Evolutionary conservation across 1,284 basidiomycete genomes (phyloP), one percentile per base, ranked within the genome.

Genomic region (Austroboletus sp.): DNA sequence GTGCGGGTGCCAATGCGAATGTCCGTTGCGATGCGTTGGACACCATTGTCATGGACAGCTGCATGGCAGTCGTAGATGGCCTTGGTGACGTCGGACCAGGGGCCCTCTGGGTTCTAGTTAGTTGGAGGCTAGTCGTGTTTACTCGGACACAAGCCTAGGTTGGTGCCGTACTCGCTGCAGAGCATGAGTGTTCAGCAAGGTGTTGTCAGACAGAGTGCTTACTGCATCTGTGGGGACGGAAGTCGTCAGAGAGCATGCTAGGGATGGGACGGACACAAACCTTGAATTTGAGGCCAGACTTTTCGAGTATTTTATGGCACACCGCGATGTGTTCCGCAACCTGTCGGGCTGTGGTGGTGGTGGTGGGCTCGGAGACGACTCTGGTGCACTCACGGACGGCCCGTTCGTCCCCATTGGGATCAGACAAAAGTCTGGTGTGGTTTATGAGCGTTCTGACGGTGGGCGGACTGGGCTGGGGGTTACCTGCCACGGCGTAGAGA

Each of bases 1-100:
- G 76, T 75, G 35, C 92, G 79, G 0, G 92, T 96, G 35, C 92
- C 92, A 47, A 96, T 93, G 25, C 92, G 84, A 49, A 96, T 87
- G 66, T 96, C 92, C 6, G 91, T 92, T 19, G 88, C 82, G 33
- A 87, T 73, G 37, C 87, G 78, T 16, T 78, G 78, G 1, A 79
- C 79, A 27, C 86, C 87, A 59, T 76, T 75, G 1, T 77, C 79
- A 58, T 95, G 92, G 0, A 95, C 86, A 0, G 91, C 92, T 16
- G 76, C 76, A 61, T 96, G 92, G 59, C 91, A 94, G 48, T 86
- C 87, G 50, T 90, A 84, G 47, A 91, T 90, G 1, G 83, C 85
- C 55, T 85, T 71, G 44, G 73, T 77, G 45, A 96, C 92, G 46
- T 80, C 72, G 26, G 77, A 76, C 90, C 91, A 93, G 0, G 88